Evolutionary conservation across 108 stramenopile genomes (phyloP), one percentile per base, ranked within the genome.

Genomic region (Aureococcus anophagefferens): DNA sequence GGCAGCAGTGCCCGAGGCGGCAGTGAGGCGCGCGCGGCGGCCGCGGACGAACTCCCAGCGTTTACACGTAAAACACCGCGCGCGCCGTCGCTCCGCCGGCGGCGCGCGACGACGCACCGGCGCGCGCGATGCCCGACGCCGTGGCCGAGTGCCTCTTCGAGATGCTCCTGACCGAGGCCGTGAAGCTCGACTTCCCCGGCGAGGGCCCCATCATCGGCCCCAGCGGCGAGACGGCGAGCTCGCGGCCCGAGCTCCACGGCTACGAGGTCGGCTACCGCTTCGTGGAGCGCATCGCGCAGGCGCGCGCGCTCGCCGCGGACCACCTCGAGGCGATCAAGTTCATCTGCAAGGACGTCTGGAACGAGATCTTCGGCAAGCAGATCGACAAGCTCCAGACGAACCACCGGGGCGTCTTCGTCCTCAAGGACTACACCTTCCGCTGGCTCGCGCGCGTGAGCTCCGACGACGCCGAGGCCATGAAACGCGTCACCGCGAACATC

Each of bases 191-290:
- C n/a, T n/a, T n/a, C n/a, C n/a, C n/a, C n/a, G n/a, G n/a, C n/a
- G n/a, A n/a, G n/a, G n/a, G n/a, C n/a, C n/a, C n/a, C n/a, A n/a
- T n/a, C n/a, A n/a, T n/a, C n/a, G n/a, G n/a, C n/a, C n/a, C n/a
- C n/a, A n/a, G n/a, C n/a, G n/a, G n/a, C n/a, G n/a, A n/a, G n/a
- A n/a, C n/a, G n/a, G n/a, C n/a, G n/a, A n/a, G n/a, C n/a, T n/a
- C n/a, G n/a, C n/a, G n/a, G n/a, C n/a, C n/a, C n/a, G 94, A 95
- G 81, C 81, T 87, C n/a, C 90, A 93, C 77, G 94, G 94, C n/a
- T 95, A 86, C 67, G 83, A 83, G 40, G 90, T 93, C 15, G 94
- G 94, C 29, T 93, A 87, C 76, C 87, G 93, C 65, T 72, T 93
- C 46, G 90, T 89, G 62, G 94, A 95, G 77, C 85, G 91, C 33